Base-by-base conservation (phyloP, 306 rosid species). In the Arachis stenosperma region DNA sequence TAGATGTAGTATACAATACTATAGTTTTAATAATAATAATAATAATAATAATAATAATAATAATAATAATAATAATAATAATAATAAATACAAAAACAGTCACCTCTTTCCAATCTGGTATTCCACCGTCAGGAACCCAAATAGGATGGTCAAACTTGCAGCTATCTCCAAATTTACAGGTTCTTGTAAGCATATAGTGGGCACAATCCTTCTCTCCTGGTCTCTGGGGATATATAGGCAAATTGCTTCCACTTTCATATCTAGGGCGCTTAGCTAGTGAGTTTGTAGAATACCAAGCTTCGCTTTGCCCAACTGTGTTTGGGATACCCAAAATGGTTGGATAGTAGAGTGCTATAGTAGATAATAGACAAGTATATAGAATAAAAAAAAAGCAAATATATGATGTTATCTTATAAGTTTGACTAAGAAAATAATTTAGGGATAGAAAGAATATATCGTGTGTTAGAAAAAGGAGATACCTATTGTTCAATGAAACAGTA, bases 121-220 rank as follows among this genome's bases (percentile, higher is more conserved):
- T 94, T 94, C 98, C 98, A 85, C 98, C 97, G 77, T 91, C 98
- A 67, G 98, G 98, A 91, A 94, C 98, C 98, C 98, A 94, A 89
- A 89, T 82, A 91, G 98, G 98, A 89, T 94, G 98, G 88, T 94
- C 98, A 91, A 88, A 94, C 84, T 84, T 94, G 98, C 98, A 94
- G 95, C 82, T 82, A 54, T 94, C 97, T 84, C 98, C 98, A 86
- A 86, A 94, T 85, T 89, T 91, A 94, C 98, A 94, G 87, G 95
- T 91, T 89, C 97, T 91, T 76, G 98, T 94, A 78, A 80, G 96
- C 97, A 94, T 91, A 91, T 94, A 94, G 92, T 91, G 91, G 78
- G 90, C 89, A 88, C 98, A 93, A 75, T 93, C 98, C 90, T 89
- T 93, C 90, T 93, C 98, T 77, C 98, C 98, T 29, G 97, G 96